Percentiles rank a stretch among this genome's conserved stretches.
Conservation (phyloP, 768 basidiomycete species). For the Tulasnella sp. region DNA sequence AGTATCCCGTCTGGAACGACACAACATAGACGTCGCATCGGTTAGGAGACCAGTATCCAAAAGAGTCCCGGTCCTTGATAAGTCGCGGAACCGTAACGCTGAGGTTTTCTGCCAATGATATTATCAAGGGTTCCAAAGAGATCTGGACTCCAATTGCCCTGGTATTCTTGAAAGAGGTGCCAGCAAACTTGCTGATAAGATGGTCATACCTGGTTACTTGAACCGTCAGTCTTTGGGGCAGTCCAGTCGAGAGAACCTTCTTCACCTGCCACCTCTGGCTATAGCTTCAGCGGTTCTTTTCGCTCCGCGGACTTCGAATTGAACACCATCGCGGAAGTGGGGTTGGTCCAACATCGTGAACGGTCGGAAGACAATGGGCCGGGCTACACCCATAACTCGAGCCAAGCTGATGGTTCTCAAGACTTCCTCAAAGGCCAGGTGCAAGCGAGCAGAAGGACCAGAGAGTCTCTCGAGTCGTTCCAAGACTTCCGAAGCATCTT, state of each 20-base stretch:
- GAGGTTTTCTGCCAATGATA: slow-evolving; percentile 65
- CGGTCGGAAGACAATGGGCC: slow-evolving; percentile 65
- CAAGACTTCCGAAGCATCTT: slow-evolving; percentile 20
- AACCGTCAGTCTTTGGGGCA: not conserved
- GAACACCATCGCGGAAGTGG: slow-evolving; percentile 68
- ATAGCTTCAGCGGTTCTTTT: slow-evolving; percentile 62
- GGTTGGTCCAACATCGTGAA: slow-evolving; percentile 67
- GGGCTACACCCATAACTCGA: slow-evolving; percentile 55
- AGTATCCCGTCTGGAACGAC: slow-evolving; percentile 68
- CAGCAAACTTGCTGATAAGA: slow-evolving; percentile 58
- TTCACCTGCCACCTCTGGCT: slow-evolving; percentile 77
- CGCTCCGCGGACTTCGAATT: slow-evolving; percentile 67
- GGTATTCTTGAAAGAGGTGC: slow-evolving; percentile 45
- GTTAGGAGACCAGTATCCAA: slow-evolving; percentile 86
- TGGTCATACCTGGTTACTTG: slow-evolving; percentile 59
- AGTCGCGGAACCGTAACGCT: slow-evolving; percentile 60
- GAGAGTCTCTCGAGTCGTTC: slow-evolving; percentile 18
- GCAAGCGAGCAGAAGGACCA: slow-evolving; percentile 13
- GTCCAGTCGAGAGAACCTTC: not conserved
- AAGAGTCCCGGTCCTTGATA: slow-evolving; percentile 74
- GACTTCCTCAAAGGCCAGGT: slow-evolving; percentile 48
- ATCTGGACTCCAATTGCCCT: slow-evolving; percentile 76
- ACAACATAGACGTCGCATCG: slow-evolving; percentile 84
- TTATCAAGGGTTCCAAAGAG: slow-evolving; percentile 71
- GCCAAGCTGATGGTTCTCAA: slow-evolving; percentile 60